Base-by-base conservation (phyloP, 1,284 basidiomycete species). In the Macrocybe sp. region DNA sequence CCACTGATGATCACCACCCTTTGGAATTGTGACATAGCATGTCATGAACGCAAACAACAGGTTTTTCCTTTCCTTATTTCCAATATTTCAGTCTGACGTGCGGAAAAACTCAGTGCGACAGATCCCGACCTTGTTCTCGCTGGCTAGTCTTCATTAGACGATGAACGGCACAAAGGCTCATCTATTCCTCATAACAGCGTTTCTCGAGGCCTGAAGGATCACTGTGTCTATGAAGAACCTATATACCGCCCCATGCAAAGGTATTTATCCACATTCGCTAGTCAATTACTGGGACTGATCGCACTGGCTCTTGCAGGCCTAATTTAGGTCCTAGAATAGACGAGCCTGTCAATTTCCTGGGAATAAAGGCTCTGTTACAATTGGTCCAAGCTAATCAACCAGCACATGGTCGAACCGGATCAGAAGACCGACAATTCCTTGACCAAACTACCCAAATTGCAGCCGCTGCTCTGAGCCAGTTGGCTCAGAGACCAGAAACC, bases 11-110 rank as follows among this genome's bases (percentile, higher is more conserved):
- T 29, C 28, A 39, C 29, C 16, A 9, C 9, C 22, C 22, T 37
- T 11, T 14, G 45, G 30, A 14, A 2, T 36, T n/a, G 32, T 31
- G 31, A 43, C 39, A 37, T 32, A 54, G 55, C 53, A 9, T 56
- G 55, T 37, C 51, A 56, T 45, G 55, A 56, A 34, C 48, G 55
- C 30, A 56, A 56, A 47, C 53, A 54, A 32, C 55, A 56, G 46
- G 55, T 56, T 45, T 14, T 33, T 30, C 42, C 28, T 8, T 36
- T 32, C 37, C 10, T 9, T 32, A 10, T 29, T 22, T 22, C 34
- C 11, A n/a, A 2, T 9, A n/a, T 7, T 14, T 14, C 31, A 10
- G 22, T 29, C 33, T 38, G 5, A 11, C 28, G 7, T 38, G n/a
- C 44, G 12, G 35, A 8, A 30, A 35, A n/a, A 35, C 7, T 10